Base-by-base conservation (phyloP, 805 yeast species). In the Kodamaea sagamina region DNA sequence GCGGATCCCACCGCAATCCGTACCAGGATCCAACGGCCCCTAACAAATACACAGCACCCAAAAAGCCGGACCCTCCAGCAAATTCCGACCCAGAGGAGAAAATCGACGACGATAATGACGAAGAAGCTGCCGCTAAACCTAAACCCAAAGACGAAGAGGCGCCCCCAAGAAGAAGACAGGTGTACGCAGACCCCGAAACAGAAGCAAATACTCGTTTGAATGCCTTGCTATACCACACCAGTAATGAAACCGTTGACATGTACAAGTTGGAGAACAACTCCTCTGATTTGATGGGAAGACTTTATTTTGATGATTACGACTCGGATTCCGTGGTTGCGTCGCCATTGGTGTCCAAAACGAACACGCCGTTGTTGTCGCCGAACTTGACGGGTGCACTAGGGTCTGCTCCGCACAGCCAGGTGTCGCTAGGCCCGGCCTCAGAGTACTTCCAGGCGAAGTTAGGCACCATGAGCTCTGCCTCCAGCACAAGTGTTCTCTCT, bases 251-350 rank as follows among this genome's bases (percentile, higher is more conserved):
- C 3, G 59, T 70, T 10, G 73, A 68, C 42, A 39, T 62, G 32
- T 70, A 70, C 53, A 59, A 58, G 41, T 58, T 52, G 40, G 70
- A 70, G 43, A 68, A 68, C 51, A 62, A 58, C 46, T 55, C 65
- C 13, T 63, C 67, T 42, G 76, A 71, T 47, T 58, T 70, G 26
- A 47, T 70, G 40, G 76, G 74, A 4, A 49, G 76, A 40, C 56
- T 70, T 8, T 68, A 69, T 51, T 69, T 66, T 46, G 76, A 71
- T 47, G 74, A 70, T 42, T 71, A 58, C 46, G 74, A 70, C 41
- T 60, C 68, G 1, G 71, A 64, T 16, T 42, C 46, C 3, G 28
- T 41, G 6, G 44, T 53, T 17, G 42, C 47, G 0, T 50, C 63
- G 4, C 58, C 63, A 2, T 31, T 46, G 4, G 34, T 47, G 2